phyloP scores from a whole-genome alignment of 1,284 basidiomycete genomes.

The Peniophora sp. region DNA sequence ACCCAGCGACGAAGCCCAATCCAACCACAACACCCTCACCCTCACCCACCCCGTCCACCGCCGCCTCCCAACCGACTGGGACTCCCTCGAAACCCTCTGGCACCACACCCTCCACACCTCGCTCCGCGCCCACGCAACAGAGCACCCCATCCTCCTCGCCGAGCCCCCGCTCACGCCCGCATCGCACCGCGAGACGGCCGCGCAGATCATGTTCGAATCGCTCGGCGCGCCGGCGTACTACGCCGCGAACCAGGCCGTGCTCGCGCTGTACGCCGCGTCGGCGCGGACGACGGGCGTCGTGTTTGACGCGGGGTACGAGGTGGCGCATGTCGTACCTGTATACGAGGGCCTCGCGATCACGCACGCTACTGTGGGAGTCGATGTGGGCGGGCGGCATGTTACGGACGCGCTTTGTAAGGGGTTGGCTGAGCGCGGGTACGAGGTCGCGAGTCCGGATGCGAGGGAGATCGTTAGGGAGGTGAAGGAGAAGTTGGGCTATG shows the following conservation, averaged over 20 bases:
- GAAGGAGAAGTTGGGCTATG: slow-evolving; percentile 96
- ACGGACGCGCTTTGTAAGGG: slow-evolving; percentile 87
- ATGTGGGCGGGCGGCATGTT: slow-evolving; percentile 88
- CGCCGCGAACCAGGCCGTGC: slow-evolving; percentile 83
- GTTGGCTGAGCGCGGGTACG: slow-evolving; percentile 85
- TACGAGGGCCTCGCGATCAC: slow-evolving; percentile 91
- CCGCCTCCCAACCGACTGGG: slow-evolving; percentile 89
- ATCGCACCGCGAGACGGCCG: slow-evolving; percentile 90
- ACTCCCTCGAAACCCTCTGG: slow-evolving; percentile 91
- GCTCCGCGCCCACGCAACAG: slow-evolving; percentile 69
- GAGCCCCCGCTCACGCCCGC: slow-evolving; percentile 86
- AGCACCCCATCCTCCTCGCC: slow-evolving; percentile 85
- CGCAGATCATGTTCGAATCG: slow-evolving; percentile 92
- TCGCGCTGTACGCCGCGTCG: slow-evolving; percentile 83
- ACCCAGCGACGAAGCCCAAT: slow-evolving; percentile 78
- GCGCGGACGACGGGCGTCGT: slow-evolving; percentile 88
- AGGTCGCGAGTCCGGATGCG: slow-evolving; percentile 86
- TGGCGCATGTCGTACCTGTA: slow-evolving; percentile 85
- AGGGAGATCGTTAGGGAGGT: slow-evolving; percentile 92
- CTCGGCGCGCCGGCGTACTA: slow-evolving; percentile 89
- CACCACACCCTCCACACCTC: slow-evolving; percentile 83
- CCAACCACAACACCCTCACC: slow-evolving; percentile 87
- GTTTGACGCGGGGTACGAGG: slow-evolving; percentile 85
- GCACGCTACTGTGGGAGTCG: slow-evolving; percentile 87
- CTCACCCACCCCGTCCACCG: slow-evolving; percentile 75